Evolutionary conservation across 805 yeast genomes (phyloP), one percentile per base, ranked within the genome.

Genomic region (Tetrapisispora phaffii): DNA sequence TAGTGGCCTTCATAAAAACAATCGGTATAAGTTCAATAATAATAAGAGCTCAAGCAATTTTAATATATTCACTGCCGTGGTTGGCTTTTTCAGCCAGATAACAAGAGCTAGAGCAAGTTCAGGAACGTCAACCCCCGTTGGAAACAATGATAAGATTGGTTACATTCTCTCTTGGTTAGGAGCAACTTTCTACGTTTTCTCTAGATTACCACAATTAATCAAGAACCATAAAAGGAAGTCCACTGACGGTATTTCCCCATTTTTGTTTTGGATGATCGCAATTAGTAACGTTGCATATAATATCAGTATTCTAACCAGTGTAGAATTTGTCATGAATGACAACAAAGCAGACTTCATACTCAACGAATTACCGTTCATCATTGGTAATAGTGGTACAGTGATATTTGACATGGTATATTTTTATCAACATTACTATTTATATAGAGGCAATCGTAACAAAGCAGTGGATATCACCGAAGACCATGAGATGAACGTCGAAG

Each of bases 361-460:
- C 50, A 80, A 77, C 39, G 95, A 88, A 55, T 60, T 86, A 44
- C 96, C 97, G 0, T 89, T 81, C 57, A 71, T 90, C 26, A 55
- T 87, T 21, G 96, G 97, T 1, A 80, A 93, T 51, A 74, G 85
- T 0, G 96, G 97, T 7, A 88, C 97, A 0, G 74, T 88, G 16
- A 52, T 79, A 2, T 86, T 89, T 61, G 97, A 89, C 59, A 49
- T 79, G 28, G 64, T 77, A 3, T 82, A 81, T 58, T 81, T 83
- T 55, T 79, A 79, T 58, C 93, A 83, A 57, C 65, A 62, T 48
- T 63, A 59, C 47, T 54, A 60, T 12, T 50, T 64, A 60, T 44
- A 57, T 58, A 9, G 54, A 54, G 17, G 29, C 8, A 16, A 9
- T 2, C n/a, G 16, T 16, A 7, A 7, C 28, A n/a, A 13, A 9